Conservation (phyloP, 805 yeast genomes). For the Candida glaebosa region DNA sequence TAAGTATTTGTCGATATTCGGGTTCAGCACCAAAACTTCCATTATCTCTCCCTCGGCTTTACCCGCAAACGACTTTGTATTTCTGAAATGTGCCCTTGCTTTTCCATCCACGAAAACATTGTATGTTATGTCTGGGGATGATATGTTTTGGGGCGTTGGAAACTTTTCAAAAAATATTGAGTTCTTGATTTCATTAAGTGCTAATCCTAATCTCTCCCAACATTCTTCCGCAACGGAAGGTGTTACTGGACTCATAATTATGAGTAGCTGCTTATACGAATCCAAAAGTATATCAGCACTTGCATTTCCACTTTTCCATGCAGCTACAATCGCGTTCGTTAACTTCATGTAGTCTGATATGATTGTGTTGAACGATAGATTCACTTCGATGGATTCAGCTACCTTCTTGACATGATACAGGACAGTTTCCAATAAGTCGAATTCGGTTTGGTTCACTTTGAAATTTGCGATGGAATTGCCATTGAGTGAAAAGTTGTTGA, state of each 20-base stretch:
- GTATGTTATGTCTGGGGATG: conserved; percentile 38
- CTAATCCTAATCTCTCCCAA: conserved; percentile 45
- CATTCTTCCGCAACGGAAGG: conserved; percentile 84
- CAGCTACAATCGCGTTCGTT: conserved; percentile 41
- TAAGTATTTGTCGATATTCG: conserved; percentile 42
- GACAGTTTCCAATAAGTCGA: conserved; percentile 53
- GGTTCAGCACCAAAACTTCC: conserved; percentile 27
- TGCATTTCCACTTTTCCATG: conserved; percentile 34
- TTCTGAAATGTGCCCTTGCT: conserved; percentile 47
- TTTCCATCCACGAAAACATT: conserved; percentile 75
- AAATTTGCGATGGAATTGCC: conserved; percentile 17
- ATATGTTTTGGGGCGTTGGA: conserved; percentile 53
- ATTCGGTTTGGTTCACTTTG: conserved; percentile 43
- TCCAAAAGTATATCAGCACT: conserved; percentile 42
- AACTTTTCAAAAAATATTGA: conserved; percentile 59
- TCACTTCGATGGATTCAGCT: conserved; percentile 55
- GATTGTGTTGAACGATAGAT: conserved; percentile 73
- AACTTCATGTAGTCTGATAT: conserved; percentile 88
- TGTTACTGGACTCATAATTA: conserved; percentile 72
- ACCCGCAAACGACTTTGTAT: conserved; percentile 30
- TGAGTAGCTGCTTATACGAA: conserved; percentile 50
- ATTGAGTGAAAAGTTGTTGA: conserved; percentile 16
- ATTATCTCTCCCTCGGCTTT: conserved; percentile 33
- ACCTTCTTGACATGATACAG: conserved; percentile 48
- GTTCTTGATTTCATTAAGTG: conserved; percentile 27